Percentiles rank a stretch among this genome's conserved stretches.
Evolutionary conservation across 1,284 basidiomycete species (phyloP).

Genomic region (Ganoderma boninense): DNA sequence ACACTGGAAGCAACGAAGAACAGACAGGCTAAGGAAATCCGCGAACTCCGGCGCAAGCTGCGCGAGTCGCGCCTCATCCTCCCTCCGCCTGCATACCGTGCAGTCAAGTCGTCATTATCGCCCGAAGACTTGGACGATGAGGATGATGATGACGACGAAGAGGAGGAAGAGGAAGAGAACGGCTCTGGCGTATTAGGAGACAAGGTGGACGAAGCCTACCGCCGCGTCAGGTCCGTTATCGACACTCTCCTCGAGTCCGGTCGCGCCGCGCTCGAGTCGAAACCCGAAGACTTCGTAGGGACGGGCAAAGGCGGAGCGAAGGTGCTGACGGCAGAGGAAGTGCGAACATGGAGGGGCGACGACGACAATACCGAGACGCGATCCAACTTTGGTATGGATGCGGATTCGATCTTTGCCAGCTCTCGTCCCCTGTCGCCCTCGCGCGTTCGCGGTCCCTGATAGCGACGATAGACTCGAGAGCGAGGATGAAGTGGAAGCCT

Average conservation of each 20-base stretch:
- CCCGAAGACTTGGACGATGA: conserved; percentile 53
- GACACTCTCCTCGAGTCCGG: conserved; percentile 70
- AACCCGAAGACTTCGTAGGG: conserved; percentile 58
- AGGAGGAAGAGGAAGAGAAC: conserved; percentile 48
- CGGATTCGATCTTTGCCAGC: conserved; percentile 31
- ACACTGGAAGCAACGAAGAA: conserved; percentile 78
- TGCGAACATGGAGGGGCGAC: conserved; percentile 63
- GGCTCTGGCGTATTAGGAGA: conserved; percentile 40
- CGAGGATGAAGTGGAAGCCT: conserved; percentile 39
- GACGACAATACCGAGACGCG: conserved; percentile 36
- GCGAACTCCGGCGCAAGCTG: conserved; percentile 67
- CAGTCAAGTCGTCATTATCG: conserved; percentile 57
- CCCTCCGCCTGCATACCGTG: conserved; percentile 68
- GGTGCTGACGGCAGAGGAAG: conserved; percentile 76
- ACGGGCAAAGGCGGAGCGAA: conserved; percentile 58
- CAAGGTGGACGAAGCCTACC: conserved; percentile 59
- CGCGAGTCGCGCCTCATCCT: conserved; percentile 80
- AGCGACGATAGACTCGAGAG: conserved; percentile 35
- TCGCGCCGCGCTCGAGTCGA: conserved; percentile 66
- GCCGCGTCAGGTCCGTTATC: conserved; percentile 65
- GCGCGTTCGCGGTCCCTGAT: conserved; percentile 45
- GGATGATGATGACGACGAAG: conserved; percentile 46
- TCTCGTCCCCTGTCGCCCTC: conserved; percentile 44
- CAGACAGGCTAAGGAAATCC: conserved; percentile 81
- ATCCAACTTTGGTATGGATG: conserved; percentile 35